phyloP scores from a whole-genome alignment of 768 basidiomycete genomes.

The Strobilomyces dryophilus region DNA sequence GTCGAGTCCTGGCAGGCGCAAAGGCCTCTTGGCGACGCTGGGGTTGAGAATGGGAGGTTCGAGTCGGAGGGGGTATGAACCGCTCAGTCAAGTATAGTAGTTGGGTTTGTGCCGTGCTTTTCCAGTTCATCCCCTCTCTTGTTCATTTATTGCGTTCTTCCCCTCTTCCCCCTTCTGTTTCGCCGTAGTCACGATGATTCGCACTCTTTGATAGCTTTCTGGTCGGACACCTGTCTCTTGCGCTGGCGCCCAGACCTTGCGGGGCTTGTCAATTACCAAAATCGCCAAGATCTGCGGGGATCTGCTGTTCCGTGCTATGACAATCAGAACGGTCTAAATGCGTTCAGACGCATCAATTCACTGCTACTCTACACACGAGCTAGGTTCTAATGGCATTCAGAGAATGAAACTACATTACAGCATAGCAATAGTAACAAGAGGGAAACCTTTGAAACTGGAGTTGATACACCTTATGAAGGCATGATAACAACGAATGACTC shows the following conservation, averaged over 20 bases:
- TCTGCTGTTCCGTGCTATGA: neutral
- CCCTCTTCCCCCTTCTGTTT: neutral
- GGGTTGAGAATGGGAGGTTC: constrained; percentile 36
- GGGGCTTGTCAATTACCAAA: neutral
- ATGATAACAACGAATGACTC: too few relatives aligned
- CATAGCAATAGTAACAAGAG: too few relatives aligned
- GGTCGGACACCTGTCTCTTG: neutral
- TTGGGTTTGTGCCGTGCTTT: neutral
- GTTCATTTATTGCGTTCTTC: neutral
- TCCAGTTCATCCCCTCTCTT: neutral
- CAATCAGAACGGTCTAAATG: neutral
- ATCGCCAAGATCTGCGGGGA: too few relatives aligned
- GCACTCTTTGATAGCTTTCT: neutral
- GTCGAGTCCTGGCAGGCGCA: constrained; percentile 34
- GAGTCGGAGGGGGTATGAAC: constrained; percentile 33
- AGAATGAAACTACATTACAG: too few relatives aligned
- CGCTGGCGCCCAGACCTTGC: neutral
- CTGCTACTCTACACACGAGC: too few relatives aligned
- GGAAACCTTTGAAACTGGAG: too few relatives aligned
- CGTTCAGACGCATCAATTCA: neutral
- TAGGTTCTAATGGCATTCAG: too few relatives aligned
- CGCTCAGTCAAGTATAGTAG: constrained; percentile 29
- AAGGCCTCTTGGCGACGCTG: constrained; percentile 34
- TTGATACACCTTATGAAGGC: too few relatives aligned
- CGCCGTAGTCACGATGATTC: neutral